These are phyloP conservation scores for Fraxinus anomala DNA, from an alignment of 257 asterid genomes.

Conservation along the genomic window DNA sequence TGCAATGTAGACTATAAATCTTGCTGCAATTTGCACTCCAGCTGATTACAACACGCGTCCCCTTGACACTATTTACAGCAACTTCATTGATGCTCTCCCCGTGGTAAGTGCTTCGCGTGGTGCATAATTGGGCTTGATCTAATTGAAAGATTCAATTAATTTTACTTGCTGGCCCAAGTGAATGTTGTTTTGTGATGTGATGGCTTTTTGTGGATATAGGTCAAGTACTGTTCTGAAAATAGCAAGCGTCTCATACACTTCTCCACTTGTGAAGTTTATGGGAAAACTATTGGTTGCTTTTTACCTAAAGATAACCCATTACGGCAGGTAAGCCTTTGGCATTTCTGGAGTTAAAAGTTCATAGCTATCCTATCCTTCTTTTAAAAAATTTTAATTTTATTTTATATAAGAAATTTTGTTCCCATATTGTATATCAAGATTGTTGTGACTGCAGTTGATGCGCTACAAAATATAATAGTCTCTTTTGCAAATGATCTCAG, in stretches of 20 bases:
- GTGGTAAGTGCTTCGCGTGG: constrained; percentile 52
- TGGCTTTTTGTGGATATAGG: constrained; percentile 44
- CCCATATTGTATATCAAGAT: not conserved
- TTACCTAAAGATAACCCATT: constrained; percentile 82
- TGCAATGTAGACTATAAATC: constrained; percentile 65
- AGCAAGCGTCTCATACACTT: constrained; percentile 87
- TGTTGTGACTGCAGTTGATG: not conserved
- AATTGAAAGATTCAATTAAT: constrained; percentile 9
- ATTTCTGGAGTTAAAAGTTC: constrained; percentile 1
- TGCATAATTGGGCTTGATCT: constrained; percentile 8
- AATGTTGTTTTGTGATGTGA: constrained; percentile 15
- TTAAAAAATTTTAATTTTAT: not conserved
- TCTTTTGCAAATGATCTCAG: constrained; percentile 13
- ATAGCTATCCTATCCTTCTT: not conserved
- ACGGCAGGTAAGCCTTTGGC: constrained; percentile 61
- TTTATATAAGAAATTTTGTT: not conserved
- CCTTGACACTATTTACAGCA: constrained; percentile 92
- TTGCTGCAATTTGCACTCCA: constrained; percentile 96
- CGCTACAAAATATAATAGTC: not conserved
- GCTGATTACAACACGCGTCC: constrained; percentile 94
- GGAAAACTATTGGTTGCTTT: constrained; percentile 79
- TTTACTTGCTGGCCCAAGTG: not conserved
- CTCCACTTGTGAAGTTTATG: constrained; percentile 90
- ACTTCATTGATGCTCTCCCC: constrained; percentile 88
- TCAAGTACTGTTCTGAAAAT: constrained; percentile 88